Evolutionary conservation across 441 rosid genomes (phyloP).

Genomic region (Theobroma grandiflorum): DNA sequence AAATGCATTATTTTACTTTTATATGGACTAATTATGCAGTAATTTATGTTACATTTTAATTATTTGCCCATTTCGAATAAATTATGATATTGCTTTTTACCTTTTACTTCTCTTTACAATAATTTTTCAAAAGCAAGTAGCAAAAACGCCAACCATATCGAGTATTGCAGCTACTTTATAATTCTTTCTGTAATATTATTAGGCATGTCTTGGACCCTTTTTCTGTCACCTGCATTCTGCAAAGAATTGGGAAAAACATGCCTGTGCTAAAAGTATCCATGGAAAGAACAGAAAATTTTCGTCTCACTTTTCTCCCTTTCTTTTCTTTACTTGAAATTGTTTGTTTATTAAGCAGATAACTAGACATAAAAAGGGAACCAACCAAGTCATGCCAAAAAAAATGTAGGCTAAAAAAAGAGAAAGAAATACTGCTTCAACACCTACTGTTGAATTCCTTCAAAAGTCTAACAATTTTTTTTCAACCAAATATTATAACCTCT

Average conservation of each 20-base stretch:
- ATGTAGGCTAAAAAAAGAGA: background rate
- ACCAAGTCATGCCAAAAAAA: background rate
- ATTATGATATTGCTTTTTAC: no score
- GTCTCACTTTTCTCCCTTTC: conserved; percentile 1
- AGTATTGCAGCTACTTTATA: background rate
- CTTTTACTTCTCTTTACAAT: no score
- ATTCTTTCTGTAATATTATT: background rate
- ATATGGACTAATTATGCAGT: no score
- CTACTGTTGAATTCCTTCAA: background rate
- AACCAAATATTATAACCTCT: background rate
- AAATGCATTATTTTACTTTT: no score
- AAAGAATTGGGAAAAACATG: background rate
- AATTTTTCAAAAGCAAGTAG: background rate
- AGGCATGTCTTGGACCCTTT: background rate
- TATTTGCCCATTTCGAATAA: no score
- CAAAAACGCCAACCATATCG: background rate
- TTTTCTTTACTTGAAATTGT: background rate
- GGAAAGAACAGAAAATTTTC: background rate
- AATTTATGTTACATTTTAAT: no score
- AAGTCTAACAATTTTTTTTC: background rate
- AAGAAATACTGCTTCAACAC: background rate
- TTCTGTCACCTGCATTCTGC: background rate
- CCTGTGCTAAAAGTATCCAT: background rate
- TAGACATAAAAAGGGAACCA: background rate
- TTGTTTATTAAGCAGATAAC: background rate